phyloP scores from a whole-genome alignment of 108 stramenopile genomes.

The Cyclostephanos invisitatus region DNA sequence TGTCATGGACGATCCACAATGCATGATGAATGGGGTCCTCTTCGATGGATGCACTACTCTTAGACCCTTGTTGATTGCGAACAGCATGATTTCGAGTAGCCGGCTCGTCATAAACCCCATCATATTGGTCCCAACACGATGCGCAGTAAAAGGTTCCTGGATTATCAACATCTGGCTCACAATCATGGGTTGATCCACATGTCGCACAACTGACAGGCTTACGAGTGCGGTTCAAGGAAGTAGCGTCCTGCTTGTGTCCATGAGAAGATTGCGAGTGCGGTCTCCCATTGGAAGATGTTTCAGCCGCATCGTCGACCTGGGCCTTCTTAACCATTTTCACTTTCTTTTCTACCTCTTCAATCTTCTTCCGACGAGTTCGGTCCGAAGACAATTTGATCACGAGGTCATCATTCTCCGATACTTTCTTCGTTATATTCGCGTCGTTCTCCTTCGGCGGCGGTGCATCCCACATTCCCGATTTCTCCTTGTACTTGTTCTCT shows the following conservation, averaged over 20 bases:
- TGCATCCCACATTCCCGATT: constrained; percentile 50
- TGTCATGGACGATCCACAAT: constrained; percentile 65
- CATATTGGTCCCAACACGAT: constrained; percentile 63
- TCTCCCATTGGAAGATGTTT: constrained; percentile 15
- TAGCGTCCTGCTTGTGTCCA: neutral
- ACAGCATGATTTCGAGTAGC: neutral
- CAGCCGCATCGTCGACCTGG: constrained; percentile 2
- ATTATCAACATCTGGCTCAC: constrained; percentile 61
- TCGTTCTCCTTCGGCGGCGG: constrained; percentile 44
- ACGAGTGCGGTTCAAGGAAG: neutral
- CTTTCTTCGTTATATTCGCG: constrained; percentile 38
- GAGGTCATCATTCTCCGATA: constrained; percentile 47
- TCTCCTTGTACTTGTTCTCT: constrained; percentile 58
- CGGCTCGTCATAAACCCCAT: constrained; percentile 9
- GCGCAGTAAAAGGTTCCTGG: constrained; percentile 56
- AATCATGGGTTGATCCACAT: constrained; percentile 43
- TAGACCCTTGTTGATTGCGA: constrained; percentile 1
- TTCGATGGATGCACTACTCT: constrained; percentile 16
- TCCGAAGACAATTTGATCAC: constrained; percentile 53
- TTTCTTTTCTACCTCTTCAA: constrained; percentile 35
- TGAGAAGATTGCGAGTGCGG: neutral
- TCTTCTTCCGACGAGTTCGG: constrained; percentile 41
- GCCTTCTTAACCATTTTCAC: constrained; percentile 26
- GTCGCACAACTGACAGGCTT: constrained; percentile 44
- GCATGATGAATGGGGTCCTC: constrained; percentile 35